Evolutionary conservation across 2,329 filamentous ascomycete genomes (phyloP).

Genomic region (Lachnellula arida): DNA sequence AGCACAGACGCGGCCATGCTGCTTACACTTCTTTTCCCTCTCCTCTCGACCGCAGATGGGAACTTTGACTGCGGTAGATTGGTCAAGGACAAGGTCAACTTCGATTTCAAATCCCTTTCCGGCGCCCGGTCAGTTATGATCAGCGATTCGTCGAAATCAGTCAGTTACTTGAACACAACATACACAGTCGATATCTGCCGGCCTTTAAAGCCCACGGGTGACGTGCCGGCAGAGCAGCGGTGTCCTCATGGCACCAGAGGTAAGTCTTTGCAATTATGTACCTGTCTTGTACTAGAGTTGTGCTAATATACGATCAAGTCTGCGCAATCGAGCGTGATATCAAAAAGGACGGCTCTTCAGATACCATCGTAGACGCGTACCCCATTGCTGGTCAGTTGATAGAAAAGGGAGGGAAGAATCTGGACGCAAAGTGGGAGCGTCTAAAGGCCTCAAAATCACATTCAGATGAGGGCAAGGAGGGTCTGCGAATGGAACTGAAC

Average conservation of each 20-base stretch:
- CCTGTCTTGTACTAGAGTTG: background rate
- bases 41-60: slow-evolving; percentile 31
- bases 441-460: slow-evolving; percentile 62
- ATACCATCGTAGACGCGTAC: slow-evolving; percentile 52
- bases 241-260: slow-evolving; percentile 68
- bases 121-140: slow-evolving; percentile 68
- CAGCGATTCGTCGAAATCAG: slow-evolving; percentile 38
- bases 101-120: slow-evolving; percentile 58
- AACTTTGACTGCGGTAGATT: slow-evolving; percentile 61
- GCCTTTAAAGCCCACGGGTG: slow-evolving; percentile 55
- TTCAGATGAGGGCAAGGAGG: slow-evolving; percentile 63
- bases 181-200: slow-evolving; percentile 77
- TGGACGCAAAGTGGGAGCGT: slow-evolving; percentile 63
- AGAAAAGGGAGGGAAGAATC: slow-evolving; percentile 49
- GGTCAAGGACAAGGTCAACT: slow-evolving; percentile 52
- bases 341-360: slow-evolving; percentile 42
- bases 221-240: slow-evolving; percentile 49
- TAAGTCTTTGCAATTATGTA: slow-evolving; percentile 33
- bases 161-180: slow-evolving; percentile 64
- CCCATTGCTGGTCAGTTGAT: slow-evolving; percentile 71
- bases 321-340: slow-evolving; percentile 67
- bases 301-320: slow-evolving; percentile 44
- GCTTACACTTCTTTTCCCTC: slow-evolving; percentile 27
- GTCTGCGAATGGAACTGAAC: slow-evolving; percentile 63
- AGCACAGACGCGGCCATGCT: slow-evolving; percentile 25